phyloP scores from a whole-genome alignment of 2,329 filamentous ascomycete species.

The Penicillium oxalicum region DNA sequence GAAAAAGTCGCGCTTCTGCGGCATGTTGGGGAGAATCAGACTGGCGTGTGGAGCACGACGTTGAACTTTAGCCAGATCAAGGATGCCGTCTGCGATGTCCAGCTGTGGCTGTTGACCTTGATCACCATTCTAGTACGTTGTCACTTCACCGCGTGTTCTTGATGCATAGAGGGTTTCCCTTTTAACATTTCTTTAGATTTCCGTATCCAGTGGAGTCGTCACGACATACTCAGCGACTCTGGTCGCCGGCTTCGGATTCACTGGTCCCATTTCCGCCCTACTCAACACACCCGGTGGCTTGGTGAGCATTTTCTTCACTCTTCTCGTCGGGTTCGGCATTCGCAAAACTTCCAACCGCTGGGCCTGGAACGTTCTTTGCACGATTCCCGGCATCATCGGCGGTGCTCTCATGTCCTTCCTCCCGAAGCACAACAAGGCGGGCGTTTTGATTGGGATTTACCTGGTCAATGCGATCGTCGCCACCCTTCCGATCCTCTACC shows the following conservation, averaged over 20 bases:
- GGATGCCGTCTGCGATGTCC: slow-evolving; percentile 43
- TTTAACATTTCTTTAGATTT: slow-evolving; percentile 16
- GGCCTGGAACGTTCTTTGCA: slow-evolving; percentile 39
- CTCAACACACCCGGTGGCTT: slow-evolving; percentile 42
- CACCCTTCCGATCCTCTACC: slow-evolving; percentile 41
- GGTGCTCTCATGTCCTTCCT: slow-evolving; percentile 36
- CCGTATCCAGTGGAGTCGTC: slow-evolving; percentile 42
- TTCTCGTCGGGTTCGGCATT: slow-evolving; percentile 38
- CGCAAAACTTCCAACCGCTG: slow-evolving; percentile 38
- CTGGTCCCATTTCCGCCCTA: slow-evolving; percentile 39
- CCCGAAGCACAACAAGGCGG: slow-evolving; percentile 35
- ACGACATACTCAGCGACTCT: slow-evolving; percentile 44
- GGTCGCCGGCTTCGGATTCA: slow-evolving; percentile 38
- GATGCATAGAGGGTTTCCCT: slow-evolving; percentile 20
- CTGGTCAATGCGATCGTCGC: slow-evolving; percentile 42
- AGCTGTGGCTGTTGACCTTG: slow-evolving; percentile 42
- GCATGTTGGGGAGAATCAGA: slow-evolving; percentile 45
- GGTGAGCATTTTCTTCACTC: slow-evolving; percentile 37
- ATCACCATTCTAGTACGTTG: slow-evolving; percentile 16
- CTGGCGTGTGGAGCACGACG: slow-evolving; percentile 47
- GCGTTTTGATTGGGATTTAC: slow-evolving; percentile 42
- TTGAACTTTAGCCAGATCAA: slow-evolving; percentile 45
- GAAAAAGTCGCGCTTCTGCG: slow-evolving; percentile 38
- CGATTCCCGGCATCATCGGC: slow-evolving; percentile 45
- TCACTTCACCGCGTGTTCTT: neutral